Base-by-base conservation (phyloP, 495 filamentous ascomycete species). In the Xylaria longipes region DNA sequence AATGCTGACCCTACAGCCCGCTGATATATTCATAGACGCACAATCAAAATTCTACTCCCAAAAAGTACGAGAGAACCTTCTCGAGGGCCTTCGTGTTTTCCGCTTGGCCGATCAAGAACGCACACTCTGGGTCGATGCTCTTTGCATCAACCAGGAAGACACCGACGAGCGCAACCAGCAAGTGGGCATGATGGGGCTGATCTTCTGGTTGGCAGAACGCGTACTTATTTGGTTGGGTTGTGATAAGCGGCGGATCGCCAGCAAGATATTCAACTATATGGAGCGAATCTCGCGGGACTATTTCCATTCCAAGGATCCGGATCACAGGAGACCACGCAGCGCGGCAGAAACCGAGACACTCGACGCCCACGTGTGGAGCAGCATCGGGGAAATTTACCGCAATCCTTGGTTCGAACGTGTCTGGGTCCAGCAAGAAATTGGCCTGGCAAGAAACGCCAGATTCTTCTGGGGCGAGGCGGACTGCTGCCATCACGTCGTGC, bases 401-500 rank as follows among this genome's bases (percentile, higher is more conserved):
- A 52, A 52, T 27, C 48, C 48, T 27, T 52, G 48, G 48, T 52
- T 52, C 22, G 48, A 52, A 27, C 48, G 48, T 27, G 48, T 52
- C n/a, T 52, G 48, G 48, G 48, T 52, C 9, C 48, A 52, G 9
- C 48, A 52, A 12, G 48, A 52, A 52, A 52, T 52, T 11, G 48
- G 48, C 8, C 48, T 52, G 22, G 48, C 48, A 22, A 52, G n/a
- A 52, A 25, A 52, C 9, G 48, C 48, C n/a, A 52, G 48, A 14
- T 52, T 52, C 48, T 52, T 52, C 14, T 52, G 48, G 45, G 48
- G 48, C 48, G 48, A 52, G 22, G 48, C 48, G 8, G 11, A 52
- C 27, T 52, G 48, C 48, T 52, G 48, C 48, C 48, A 52, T 22
- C 48, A 52, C 48, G 48, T 25, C 22, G 48, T 52, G 48, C 48